phyloP scores from a whole-genome alignment of 2,329 filamentous ascomycete species.

The Pseudogymnoascus verrucosus region DNA sequence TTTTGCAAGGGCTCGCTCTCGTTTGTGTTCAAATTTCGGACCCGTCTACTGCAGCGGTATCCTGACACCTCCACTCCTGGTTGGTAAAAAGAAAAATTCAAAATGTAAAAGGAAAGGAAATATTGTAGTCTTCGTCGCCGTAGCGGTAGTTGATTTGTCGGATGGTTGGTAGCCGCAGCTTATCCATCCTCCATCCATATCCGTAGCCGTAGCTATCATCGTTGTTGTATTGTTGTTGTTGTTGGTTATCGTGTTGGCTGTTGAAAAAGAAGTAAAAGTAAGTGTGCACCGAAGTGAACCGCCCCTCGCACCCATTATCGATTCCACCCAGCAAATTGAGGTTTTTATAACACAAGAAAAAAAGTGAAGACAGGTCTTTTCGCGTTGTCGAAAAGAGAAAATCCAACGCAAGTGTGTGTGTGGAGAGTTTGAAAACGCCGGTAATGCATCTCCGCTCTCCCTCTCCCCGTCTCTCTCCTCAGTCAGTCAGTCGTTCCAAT shows the following conservation, averaged over 20 bases:
- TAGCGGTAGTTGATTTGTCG: neutral
- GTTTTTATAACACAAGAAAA: neutral
- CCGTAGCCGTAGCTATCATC: neutral
- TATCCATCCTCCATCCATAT: neutral
- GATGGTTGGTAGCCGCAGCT: neutral
- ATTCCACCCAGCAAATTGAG: neutral
- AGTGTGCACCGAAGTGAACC: neutral
- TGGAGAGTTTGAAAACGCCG: neutral
- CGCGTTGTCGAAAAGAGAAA: neutral
- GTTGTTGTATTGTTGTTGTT: no score
- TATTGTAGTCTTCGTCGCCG: neutral
- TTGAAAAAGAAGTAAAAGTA: neutral
- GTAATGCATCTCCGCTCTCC: neutral
- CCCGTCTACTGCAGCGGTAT: neutral
- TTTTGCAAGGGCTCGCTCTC: no score
- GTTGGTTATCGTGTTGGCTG: neutral
- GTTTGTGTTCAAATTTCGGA: neutral
- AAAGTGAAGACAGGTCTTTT: neutral
- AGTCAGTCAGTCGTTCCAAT: neutral
- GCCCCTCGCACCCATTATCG: neutral
- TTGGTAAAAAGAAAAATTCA: neutral
- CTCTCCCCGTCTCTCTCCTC: neutral
- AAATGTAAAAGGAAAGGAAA: no score
- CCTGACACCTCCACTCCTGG: no score
- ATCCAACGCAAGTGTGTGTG: neutral